Conservation (phyloP, 768 basidiomycete genomes). For the Ephemerocybe angulata region DNA sequence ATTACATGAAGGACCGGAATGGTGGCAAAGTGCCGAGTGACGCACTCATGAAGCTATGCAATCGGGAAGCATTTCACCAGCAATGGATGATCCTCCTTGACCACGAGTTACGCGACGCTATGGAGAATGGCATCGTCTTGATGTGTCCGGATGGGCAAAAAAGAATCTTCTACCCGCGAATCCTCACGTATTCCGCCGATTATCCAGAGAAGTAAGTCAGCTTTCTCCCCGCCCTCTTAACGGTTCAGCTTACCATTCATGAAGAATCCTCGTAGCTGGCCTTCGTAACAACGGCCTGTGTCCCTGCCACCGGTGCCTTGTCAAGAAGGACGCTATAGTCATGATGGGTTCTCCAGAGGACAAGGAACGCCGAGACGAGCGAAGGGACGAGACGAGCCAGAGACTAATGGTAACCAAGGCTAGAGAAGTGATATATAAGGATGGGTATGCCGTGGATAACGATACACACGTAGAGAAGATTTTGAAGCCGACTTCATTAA, state of each 20-base stretch:
- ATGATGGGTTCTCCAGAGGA: constrained; percentile 20
- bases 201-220: constrained; percentile 6
- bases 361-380: background rate
- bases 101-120: background rate
- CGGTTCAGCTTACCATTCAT: background rate
- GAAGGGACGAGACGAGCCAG: background rate
- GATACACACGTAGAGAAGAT: background rate
- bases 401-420: background rate
- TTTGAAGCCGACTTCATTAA: background rate
- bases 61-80: background rate
- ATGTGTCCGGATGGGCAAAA: background rate
- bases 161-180: background rate
- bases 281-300: constrained; percentile 33
- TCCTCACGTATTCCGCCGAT: constrained; percentile 7
- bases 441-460: background rate
- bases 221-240: background rate
- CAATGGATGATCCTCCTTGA: constrained; percentile 1
- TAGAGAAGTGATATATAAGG: background rate
- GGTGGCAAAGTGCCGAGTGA: background rate
- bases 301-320: constrained; percentile 34
- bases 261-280: constrained; percentile 24
- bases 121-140: background rate
- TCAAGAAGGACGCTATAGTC: constrained; percentile 22
- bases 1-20: background rate
- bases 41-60: background rate